phyloP scores from a whole-genome alignment of 306 rosid species.

The Betula pendula region DNA sequence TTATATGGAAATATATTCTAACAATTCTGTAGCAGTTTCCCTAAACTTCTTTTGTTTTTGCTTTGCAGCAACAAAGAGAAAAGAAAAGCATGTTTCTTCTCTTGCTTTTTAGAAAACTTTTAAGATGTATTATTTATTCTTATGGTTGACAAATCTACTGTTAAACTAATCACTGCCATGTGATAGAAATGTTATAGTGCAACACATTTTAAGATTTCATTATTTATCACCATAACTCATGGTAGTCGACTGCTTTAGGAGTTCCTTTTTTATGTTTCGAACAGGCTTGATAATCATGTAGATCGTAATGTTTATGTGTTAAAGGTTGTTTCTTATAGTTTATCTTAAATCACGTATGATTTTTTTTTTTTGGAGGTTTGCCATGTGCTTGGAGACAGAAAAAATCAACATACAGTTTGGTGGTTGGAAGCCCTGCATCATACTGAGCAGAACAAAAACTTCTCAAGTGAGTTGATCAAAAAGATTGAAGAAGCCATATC shows the following conservation, averaged over 20 bases:
- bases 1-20: too few relatives aligned
- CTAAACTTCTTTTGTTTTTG: background rate
- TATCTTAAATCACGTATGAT: slow-evolving; percentile 16
- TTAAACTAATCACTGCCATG: background rate
- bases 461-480: slow-evolving; percentile 62
- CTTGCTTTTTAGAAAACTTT: background rate
- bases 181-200: slow-evolving; percentile 1
- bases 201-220: background rate
- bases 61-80: background rate
- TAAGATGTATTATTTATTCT: background rate
- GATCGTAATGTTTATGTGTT: background rate
- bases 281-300: background rate
- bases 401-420: slow-evolving; percentile 56
- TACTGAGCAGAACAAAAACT: slow-evolving; percentile 78
- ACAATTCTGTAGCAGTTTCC: background rate
- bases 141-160: background rate
- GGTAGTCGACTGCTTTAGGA: background rate
- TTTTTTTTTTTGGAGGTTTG: slow-evolving; percentile 52
- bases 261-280: background rate
- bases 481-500: slow-evolving; percentile 87
- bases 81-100: background rate
- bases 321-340: background rate
- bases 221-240: background rate
- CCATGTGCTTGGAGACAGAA: slow-evolving; percentile 41
- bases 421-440: slow-evolving; percentile 87